Evolutionary conservation across 768 basidiomycete genomes (phyloP), one percentile per base, ranked within the genome.

Genomic region (Suillus tomentosus): DNA sequence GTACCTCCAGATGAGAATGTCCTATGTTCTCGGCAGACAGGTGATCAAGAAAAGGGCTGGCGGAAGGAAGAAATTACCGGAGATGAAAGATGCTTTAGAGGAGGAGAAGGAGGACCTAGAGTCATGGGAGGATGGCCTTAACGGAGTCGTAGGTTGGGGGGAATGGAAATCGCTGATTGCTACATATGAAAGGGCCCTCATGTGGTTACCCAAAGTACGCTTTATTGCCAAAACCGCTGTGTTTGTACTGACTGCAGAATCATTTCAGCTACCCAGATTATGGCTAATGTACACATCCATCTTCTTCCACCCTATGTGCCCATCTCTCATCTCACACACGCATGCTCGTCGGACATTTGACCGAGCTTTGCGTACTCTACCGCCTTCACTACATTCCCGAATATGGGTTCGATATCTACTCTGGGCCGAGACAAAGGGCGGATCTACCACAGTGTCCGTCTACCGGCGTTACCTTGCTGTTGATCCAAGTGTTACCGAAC

Each of bases 261-360:
- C 61, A 27, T 42, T 40, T 34, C 68, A 99, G 95, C 84, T 99
- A 72, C 97, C 97, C 3, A 87, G 93, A 51, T 74, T 98, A 73
- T 99, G 97, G 97, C 78, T 97, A 54, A 87, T 95, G 80, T 99
- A 99, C 77, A 81, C 94, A 56, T 91, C 93, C 62, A 81, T 97
- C 61, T 92, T 99, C 77, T 85, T 85, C 67, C 97, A 99, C 72
- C 93, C 94, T 1, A 80, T 85, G 59, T 98, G 96, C 73, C 96
- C 97, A 4, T 80, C 96, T 5, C 73, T 85, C 27, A 81, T 99
- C 62, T 89, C 92, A 17, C 83, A 93, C 73, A 92, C 95, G 0
- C 96, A 99, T 78, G 96, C 95, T 19, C 87, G 97, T 24, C 85
- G 90, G 66, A 97, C 96, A 1, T 99, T 91, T 74, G 97, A 99